phyloP scores from a whole-genome alignment of 495 filamentous ascomycete genomes.

The Neurospora terricola region DNA sequence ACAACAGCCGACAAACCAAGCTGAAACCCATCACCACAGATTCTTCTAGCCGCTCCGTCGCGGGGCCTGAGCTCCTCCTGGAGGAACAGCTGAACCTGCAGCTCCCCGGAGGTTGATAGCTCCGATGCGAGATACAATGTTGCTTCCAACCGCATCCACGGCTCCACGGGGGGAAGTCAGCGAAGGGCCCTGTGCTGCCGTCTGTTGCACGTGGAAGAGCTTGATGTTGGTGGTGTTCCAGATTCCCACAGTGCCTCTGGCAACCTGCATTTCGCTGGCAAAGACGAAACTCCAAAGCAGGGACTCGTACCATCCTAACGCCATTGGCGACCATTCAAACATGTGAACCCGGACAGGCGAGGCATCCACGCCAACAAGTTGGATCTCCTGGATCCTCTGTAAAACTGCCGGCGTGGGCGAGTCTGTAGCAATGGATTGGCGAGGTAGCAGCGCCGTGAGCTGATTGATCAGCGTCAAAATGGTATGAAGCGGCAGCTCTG shows the following conservation, averaged over 20 bases:
- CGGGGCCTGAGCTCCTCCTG: neutral
- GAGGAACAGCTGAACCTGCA: neutral
- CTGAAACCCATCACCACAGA: neutral
- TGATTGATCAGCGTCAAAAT: conserved; percentile 71
- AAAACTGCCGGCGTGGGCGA: conserved; percentile 24
- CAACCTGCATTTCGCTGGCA: conserved; percentile 75
- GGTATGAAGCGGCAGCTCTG: conserved; percentile 84
- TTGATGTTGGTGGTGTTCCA: conserved; percentile 89
- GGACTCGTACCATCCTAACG: conserved; percentile 93
- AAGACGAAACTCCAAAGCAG: conserved; percentile 96
- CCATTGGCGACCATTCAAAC: conserved; percentile 90
- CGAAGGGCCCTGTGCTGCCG: conserved; percentile 66
- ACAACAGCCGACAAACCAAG: neutral
- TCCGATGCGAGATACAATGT: conserved; percentile 79
- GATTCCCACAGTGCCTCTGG: conserved; percentile 81
- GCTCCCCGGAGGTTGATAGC: conserved; percentile 51
- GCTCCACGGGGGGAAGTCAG: conserved; percentile 78
- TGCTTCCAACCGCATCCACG: conserved; percentile 91
- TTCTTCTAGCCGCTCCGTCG: neutral
- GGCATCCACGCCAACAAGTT: conserved; percentile 57
- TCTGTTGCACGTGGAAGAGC: conserved; percentile 84
- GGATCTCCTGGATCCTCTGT: conserved; percentile 29
- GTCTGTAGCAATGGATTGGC: conserved; percentile 29
- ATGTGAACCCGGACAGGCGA: conserved; percentile 69
- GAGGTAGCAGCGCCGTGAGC: conserved; percentile 38